Evolutionary conservation across 129 eudicot species (phyloP), one percentile per base, ranked within the genome.

Genomic region (Calendula officinalis): DNA sequence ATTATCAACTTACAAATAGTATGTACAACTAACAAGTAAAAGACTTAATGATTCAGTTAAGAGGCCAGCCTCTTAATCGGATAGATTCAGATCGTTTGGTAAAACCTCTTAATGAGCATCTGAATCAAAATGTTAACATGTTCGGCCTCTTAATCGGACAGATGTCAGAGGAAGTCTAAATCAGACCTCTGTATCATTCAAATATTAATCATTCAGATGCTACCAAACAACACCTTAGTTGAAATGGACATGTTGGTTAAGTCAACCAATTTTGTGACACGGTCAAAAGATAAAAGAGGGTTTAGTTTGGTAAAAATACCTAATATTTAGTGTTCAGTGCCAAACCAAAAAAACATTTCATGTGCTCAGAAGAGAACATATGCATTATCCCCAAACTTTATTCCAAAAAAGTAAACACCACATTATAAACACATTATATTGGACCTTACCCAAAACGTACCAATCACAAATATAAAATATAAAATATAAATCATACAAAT

Each of bases 281-380:
- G 75, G 27, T 71, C 69, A 41, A 22, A 70, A 32, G 60, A 7
- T 6, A 13, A 33, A 15, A n/a, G 47, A 56, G 33, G 64, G 56
- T 57, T 43, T 56, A 68, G 65, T 68, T 68, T 57, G 65, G 73
- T 60, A 68, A 3, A 8, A 34, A 44, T 68, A 64, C 64, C 65
- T 68, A 55, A 68, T 42, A 30, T 63, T 13, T 42, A 10, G 32
- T 13, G 56, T 22, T 22, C 2, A 22, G 30, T 22, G 30, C 30
- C 30, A 43, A 3, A 64, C 73, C 72, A 8, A 67, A 52, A 51
- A 70, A 70, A 71, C 62, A 71, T 41, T 60, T 17, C 69, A 71
- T 61, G 69, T 61, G 69, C 30, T 37, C 56, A 61, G 44, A 22
- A 22, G 45, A 60, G 42, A 60, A 50, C 69, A 60, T 70, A 36